Evolutionary conservation across 176 grass and related monocot genomes (phyloP), one percentile per base, ranked within the genome.

Genomic region (Triticum timopheevii): DNA sequence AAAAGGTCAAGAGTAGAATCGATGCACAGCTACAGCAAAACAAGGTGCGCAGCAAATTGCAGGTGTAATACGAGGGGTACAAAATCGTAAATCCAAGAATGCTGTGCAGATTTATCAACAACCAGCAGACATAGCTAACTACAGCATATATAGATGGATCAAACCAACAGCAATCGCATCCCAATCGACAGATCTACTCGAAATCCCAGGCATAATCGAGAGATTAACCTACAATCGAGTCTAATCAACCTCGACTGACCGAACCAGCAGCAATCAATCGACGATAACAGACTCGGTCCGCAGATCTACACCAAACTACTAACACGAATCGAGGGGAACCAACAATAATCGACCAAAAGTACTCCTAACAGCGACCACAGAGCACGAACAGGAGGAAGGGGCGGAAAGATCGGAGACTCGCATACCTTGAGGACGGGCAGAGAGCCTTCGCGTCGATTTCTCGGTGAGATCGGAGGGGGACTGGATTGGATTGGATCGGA

Each of bases 391-490:
- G 28, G 36, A 44, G 31, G 30, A 30, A 13, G 17, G 13, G 36
- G 25, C 2, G 36, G 11, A 28, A 7, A 49, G 15, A 49, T 49
- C 45, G 65, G 4, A 15, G 39, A 10, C n/a, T 52, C 31, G 65
- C 45, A 49, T 90, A 90, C 84, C 88, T 90, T 83, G 79, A 77
- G 35, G 35, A 17, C 49, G 82, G 69, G 5, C 12, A 30, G 31
- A 17, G 30, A 6, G 25, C 61, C 69, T 76, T 28, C 45, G 69
- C 42, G 58, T 16, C 61, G 13, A 67, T 34, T 83, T 24, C 30
- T 59, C 4, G 2, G 63, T 1, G 13, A 44, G 34, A 6, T 8
- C 9, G 38, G n/a, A 13, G 20, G 35, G 35, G 10, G 16, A 12
- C 15, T 16, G 67, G 11, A 36, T 54, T 50, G 56, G 54, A 36